phyloP scores from a whole-genome alignment of 768 basidiomycete genomes.

The Hirschioporus abietinus region DNA sequence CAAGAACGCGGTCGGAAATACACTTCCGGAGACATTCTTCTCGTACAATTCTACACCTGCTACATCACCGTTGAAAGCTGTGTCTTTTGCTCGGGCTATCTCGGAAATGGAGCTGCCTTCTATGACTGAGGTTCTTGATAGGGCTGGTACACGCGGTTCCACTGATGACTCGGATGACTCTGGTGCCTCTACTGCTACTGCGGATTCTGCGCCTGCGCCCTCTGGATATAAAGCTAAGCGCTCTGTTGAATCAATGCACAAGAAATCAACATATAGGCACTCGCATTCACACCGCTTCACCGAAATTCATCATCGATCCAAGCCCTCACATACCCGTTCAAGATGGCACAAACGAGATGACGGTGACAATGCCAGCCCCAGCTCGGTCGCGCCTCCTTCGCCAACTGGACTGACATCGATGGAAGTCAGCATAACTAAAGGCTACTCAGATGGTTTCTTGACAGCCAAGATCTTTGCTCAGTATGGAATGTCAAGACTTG shows the following conservation, averaged over 20 bases:
- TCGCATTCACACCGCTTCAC: background rate
- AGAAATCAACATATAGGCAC: background rate
- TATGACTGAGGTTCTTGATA: constrained; percentile 10
- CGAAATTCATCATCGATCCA: background rate
- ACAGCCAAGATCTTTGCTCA: constrained; percentile 52
- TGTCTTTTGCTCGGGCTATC: constrained; percentile 16
- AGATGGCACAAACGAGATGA: background rate
- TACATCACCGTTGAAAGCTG: constrained; percentile 19
- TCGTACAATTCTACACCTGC: constrained; percentile 34
- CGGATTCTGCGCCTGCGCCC: background rate
- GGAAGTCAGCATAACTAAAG: constrained; percentile 29
- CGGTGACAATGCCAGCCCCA: background rate
- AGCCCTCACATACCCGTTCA: background rate
- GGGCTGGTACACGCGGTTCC: background rate
- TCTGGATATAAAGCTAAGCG: background rate
- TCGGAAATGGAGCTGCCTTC: constrained; percentile 16
- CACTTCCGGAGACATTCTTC: constrained; percentile 54
- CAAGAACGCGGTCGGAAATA: constrained; percentile 49
- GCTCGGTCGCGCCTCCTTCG: background rate
- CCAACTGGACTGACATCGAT: constrained; percentile 9
- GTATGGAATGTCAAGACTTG: constrained; percentile 44
- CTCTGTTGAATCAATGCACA: background rate
- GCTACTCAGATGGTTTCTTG: constrained; percentile 56
- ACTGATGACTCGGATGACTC: background rate
- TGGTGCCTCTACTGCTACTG: background rate